phyloP scores from a whole-genome alignment of 352 stramenopile genomes.

The Phytophthora aleatoria region DNA sequence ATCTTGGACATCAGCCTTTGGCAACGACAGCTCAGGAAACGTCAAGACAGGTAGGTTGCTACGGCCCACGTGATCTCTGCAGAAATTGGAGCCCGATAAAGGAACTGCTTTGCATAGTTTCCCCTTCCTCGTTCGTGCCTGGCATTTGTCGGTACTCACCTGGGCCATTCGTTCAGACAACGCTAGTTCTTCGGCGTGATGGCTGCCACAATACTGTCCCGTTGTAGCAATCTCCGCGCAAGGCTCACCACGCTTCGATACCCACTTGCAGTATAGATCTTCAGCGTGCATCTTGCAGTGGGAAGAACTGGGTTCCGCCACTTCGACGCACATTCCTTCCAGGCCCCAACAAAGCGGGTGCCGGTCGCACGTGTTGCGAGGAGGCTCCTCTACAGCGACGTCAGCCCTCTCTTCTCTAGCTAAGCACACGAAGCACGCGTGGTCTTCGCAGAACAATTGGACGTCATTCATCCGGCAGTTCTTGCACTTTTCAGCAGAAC shows the following conservation, averaged over 20 bases:
- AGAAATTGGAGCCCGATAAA: constrained; percentile 40
- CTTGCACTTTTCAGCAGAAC: constrained; percentile 43
- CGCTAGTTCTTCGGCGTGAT: constrained; percentile 17
- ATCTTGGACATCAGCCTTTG: constrained; percentile 3
- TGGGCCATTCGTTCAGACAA: neutral
- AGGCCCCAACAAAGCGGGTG: constrained; percentile 61
- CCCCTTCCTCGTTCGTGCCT: constrained; percentile 46
- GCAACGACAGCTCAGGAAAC: neutral
- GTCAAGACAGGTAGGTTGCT: constrained; percentile 1
- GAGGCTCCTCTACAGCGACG: constrained; percentile 43
- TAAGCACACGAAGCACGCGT: constrained; percentile 70
- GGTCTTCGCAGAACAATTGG: constrained; percentile 51
- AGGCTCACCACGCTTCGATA: constrained; percentile 16
- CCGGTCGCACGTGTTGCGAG: constrained; percentile 55
- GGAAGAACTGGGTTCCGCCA: constrained; percentile 34
- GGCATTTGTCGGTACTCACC: constrained; percentile 26
- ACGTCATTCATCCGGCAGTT: constrained; percentile 29
- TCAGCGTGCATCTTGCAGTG: constrained; percentile 52
- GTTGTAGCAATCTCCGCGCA: constrained; percentile 42
- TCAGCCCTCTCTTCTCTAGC: constrained; percentile 11
- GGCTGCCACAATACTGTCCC: constrained; percentile 40
- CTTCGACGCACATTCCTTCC: constrained; percentile 43
- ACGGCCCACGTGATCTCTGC: constrained; percentile 37
- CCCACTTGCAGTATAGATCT: constrained; percentile 42
- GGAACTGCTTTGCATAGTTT: constrained; percentile 45